Percentiles rank a stretch among this genome's conserved stretches.
Evolutionary conservation across 2,329 filamentous ascomycete genomes (phyloP).

Genomic region (Aspergillus ochraceus): DNA sequence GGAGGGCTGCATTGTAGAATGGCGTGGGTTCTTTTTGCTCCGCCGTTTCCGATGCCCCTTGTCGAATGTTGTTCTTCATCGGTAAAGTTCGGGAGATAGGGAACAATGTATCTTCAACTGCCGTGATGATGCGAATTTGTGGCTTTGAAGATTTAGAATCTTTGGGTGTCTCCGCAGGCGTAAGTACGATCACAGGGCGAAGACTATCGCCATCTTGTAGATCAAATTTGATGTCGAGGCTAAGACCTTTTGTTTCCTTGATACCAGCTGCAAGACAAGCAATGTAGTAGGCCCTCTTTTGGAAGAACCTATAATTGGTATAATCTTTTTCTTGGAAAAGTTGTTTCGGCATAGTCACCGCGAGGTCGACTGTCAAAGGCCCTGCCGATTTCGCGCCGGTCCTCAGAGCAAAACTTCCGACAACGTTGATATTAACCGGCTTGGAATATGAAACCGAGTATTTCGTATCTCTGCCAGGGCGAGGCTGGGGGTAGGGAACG

Average conservation of each 20-base stretch:
- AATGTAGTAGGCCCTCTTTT: slow-evolving; percentile 89
- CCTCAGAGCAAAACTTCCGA: slow-evolving; percentile 80
- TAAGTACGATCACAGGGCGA: slow-evolving; percentile 64
- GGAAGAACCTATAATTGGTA: slow-evolving; percentile 87
- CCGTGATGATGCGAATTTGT: slow-evolving; percentile 74
- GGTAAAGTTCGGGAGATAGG: slow-evolving; percentile 69
- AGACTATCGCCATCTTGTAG: slow-evolving; percentile 72
- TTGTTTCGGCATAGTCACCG: slow-evolving; percentile 76
- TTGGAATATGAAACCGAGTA: slow-evolving; percentile 79
- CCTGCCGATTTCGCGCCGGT: slow-evolving; percentile 65
- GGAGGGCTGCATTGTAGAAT: slow-evolving; percentile 85
- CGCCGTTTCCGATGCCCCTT: slow-evolving; percentile 43
- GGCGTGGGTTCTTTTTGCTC: slow-evolving; percentile 61
- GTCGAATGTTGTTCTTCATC: slow-evolving; percentile 68
- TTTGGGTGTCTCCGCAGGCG: slow-evolving; percentile 31
- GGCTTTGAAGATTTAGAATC: slow-evolving; percentile 48
- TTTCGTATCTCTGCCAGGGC: slow-evolving; percentile 70
- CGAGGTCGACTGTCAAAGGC: slow-evolving; percentile 70
- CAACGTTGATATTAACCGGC: slow-evolving; percentile 78
- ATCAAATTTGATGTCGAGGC: slow-evolving; percentile 63
- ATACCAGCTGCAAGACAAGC: slow-evolving; percentile 75
- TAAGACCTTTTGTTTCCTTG: slow-evolving; percentile 55
- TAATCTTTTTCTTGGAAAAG: slow-evolving; percentile 95
- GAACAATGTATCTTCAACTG: slow-evolving; percentile 69
- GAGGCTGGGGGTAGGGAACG: slow-evolving; percentile 85